phyloP scores from a whole-genome alignment of 495 filamentous ascomycete genomes.

The Jackrogersella minutella region DNA sequence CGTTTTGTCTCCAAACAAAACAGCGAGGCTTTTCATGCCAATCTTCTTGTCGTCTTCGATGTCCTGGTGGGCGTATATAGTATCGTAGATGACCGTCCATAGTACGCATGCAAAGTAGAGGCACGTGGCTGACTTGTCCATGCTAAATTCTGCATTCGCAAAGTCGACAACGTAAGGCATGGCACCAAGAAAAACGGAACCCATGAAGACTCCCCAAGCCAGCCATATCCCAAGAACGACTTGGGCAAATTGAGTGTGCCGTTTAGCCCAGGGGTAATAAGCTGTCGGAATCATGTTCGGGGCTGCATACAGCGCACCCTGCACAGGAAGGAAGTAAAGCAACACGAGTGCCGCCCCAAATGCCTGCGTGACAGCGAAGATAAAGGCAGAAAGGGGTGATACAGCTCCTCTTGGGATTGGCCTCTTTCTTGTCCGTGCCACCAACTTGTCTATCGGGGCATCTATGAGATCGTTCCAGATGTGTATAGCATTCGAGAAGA shows the following conservation, averaged over 20 bases:
- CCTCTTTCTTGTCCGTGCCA: slow-evolving; percentile 48
- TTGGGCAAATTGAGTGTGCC: slow-evolving; percentile 52
- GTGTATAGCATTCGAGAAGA: slow-evolving; percentile 52
- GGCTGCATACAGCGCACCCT: slow-evolving; percentile 40
- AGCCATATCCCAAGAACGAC: slow-evolving; percentile 52
- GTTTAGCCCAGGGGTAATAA: slow-evolving; percentile 55
- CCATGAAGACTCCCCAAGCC: slow-evolving; percentile 46
- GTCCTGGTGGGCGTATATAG: slow-evolving; percentile 56
- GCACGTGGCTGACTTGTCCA: slow-evolving; percentile 14
- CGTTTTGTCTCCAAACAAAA: slow-evolving; percentile 46
- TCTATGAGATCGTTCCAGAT: slow-evolving; percentile 57
- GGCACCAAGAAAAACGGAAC: too few species aligned
- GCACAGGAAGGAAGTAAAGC: slow-evolving; percentile 31
- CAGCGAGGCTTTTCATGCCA: slow-evolving; percentile 51
- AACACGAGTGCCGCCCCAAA: slow-evolving; percentile 40
- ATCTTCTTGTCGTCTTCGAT: slow-evolving; percentile 47
- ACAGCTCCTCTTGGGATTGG: slow-evolving; percentile 53
- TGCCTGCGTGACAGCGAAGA: slow-evolving; percentile 46
- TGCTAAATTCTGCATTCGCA: slow-evolving; percentile 34
- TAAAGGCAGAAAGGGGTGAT: slow-evolving; percentile 42
- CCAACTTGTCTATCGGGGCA: slow-evolving; percentile 47
- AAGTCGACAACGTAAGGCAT: slow-evolving; percentile 40
- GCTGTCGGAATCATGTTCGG: slow-evolving; percentile 45
- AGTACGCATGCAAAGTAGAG: slow-evolving; percentile 41
- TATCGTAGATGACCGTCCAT: slow-evolving; percentile 53